Evolutionary conservation across 78 protist species (phyloP).

Genomic region (Dictyostelium purpureum): DNA sequence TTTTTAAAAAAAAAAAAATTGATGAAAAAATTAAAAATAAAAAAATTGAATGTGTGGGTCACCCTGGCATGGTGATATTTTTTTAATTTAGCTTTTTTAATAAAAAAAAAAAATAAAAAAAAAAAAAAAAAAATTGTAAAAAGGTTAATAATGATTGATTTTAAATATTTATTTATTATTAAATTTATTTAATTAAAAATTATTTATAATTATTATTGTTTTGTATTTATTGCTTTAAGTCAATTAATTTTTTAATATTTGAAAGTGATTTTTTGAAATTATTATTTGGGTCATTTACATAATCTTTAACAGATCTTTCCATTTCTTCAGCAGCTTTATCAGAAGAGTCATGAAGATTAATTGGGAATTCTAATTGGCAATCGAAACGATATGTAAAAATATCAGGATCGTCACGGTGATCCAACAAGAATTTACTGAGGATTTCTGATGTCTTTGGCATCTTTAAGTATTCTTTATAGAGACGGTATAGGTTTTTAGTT

Average conservation of each 20-base stretch:
- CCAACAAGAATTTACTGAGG: neutral
- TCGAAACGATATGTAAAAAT: neutral
- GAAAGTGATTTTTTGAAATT: neutral
- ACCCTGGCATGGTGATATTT: too few relatives aligned
- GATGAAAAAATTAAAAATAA: too few relatives aligned
- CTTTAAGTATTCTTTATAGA: neutral
- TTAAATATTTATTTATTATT: too few relatives aligned
- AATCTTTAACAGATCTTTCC: neutral
- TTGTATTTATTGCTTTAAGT: neutral
- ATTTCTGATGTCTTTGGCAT: neutral
- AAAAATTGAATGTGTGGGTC: too few relatives aligned
- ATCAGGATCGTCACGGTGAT: neutral
- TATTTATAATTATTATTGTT: neutral
- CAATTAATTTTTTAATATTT: constrained; percentile 8
- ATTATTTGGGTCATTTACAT: neutral
- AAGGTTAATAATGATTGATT: too few relatives aligned
- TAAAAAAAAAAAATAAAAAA: too few relatives aligned
- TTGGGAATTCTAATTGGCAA: neutral
- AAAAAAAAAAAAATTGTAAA: too few relatives aligned
- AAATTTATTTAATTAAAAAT: too few relatives aligned
- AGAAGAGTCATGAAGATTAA: neutral
- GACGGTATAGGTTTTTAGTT: neutral
- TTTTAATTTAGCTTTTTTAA: too few relatives aligned
- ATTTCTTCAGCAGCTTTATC: neutral
- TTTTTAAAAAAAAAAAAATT: too few relatives aligned